Conservation (phyloP, 2,329 filamentous ascomycete genomes). For the Phaeosphaeria sp. region DNA sequence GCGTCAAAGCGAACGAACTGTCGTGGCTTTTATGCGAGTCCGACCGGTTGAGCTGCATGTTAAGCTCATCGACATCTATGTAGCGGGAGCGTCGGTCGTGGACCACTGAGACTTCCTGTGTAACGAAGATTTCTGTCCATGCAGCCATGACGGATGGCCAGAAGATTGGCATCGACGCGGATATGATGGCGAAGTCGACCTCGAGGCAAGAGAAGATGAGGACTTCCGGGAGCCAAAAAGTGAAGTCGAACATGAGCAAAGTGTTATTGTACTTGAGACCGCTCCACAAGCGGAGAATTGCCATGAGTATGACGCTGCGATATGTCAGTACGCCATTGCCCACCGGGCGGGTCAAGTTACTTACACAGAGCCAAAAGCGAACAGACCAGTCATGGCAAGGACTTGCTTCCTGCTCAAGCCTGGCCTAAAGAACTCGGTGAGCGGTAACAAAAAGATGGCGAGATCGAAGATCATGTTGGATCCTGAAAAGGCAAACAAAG, state of each 20-base stretch:
- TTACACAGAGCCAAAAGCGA: conserved; percentile 34
- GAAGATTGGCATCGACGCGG: conserved; percentile 47
- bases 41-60: neutral
- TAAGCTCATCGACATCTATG: conserved; percentile 16
- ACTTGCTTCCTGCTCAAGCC: conserved; percentile 30
- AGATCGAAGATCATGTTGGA: conserved; percentile 43
- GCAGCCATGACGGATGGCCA: conserved; percentile 41
- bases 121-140: conserved; percentile 42
- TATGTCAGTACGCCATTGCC: conserved; percentile 6
- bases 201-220: conserved; percentile 43
- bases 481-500: conserved; percentile 30
- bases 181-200: conserved; percentile 45
- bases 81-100: conserved; percentile 23
- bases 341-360: neutral
- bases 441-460: conserved; percentile 35
- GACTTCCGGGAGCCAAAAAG: conserved; percentile 38
- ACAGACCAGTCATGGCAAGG: conserved; percentile 35
- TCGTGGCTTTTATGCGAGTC: neutral
- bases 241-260: conserved; percentile 34
- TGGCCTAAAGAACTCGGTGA: conserved; percentile 31
- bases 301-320: conserved; percentile 36
- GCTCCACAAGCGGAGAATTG: conserved; percentile 38
- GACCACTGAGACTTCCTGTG: conserved; percentile 41
- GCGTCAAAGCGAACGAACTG: neutral
- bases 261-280: conserved; percentile 22